Conservation (phyloP, 495 filamentous ascomycete genomes). For the Arthonia radiata region DNA sequence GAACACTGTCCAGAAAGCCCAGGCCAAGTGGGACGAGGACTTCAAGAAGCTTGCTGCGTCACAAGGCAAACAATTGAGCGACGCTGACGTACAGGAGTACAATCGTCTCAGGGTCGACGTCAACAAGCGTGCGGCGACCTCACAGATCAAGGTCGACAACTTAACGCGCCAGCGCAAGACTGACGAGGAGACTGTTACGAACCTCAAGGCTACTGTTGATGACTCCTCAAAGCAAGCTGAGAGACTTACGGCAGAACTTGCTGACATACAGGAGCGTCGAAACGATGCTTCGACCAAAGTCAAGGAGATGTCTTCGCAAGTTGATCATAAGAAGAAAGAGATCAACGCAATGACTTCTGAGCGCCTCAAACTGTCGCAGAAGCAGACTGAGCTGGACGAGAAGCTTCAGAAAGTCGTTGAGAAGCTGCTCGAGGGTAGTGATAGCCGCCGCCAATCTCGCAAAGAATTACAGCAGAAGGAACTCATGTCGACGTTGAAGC, state of each 20-base stretch:
- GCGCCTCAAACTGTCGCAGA: slow-evolving; percentile 49
- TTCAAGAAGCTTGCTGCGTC: slow-evolving; percentile 63
- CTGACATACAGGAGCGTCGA: slow-evolving; percentile 41
- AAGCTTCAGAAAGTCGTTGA: slow-evolving; percentile 57
- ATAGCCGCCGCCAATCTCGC: slow-evolving; percentile 59
- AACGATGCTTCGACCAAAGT: slow-evolving; percentile 29
- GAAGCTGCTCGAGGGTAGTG: slow-evolving; percentile 60
- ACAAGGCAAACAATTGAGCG: slow-evolving; percentile 62
- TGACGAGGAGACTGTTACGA: slow-evolving; percentile 70
- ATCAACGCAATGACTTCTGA: slow-evolving; percentile 69
- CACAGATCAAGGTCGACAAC: slow-evolving; percentile 65
- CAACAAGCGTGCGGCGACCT: slow-evolving; percentile 53
- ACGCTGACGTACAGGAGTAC: slow-evolving; percentile 75
- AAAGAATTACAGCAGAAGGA: slow-evolving; percentile 54
- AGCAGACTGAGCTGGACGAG: slow-evolving; percentile 70
- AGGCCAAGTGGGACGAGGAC: slow-evolving; percentile 68
- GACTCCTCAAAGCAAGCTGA: slow-evolving; percentile 43
- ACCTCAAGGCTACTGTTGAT: slow-evolving; percentile 66
- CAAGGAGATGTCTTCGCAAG: slow-evolving; percentile 44
- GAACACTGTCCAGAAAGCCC: slow-evolving; percentile 65
- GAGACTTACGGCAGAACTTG: slow-evolving; percentile 46
- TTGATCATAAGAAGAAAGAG: slow-evolving; percentile 75
- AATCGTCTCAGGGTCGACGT: slow-evolving; percentile 66
- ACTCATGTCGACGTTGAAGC: slow-evolving; percentile 60
- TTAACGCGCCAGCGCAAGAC: slow-evolving; percentile 65